A percentile compares a stretch with the other conserved stretches of the same genome.
Conservation (phyloP, 2,329 filamentous ascomycete genomes). For the Sodiomyces alkalinus region DNA sequence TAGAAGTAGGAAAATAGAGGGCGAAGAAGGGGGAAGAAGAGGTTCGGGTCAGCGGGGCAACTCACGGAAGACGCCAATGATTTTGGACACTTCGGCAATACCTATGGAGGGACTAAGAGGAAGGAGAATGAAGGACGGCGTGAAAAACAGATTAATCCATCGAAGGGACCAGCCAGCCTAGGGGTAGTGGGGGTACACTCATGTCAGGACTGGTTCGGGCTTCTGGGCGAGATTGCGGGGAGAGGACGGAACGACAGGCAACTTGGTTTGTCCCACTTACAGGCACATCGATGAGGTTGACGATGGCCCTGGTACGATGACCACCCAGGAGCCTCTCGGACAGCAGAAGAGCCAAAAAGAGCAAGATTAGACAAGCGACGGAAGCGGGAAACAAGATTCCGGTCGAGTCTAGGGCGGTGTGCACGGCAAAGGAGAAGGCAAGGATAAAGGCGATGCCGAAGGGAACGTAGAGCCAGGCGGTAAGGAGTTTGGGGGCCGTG, state of each 20-base stretch:
- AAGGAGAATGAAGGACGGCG: constrained; percentile 41
- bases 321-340: constrained; percentile 31
- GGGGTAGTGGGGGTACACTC: too few species aligned
- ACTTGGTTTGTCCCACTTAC: constrained; percentile 17
- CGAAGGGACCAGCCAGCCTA: constrained; percentile 41
- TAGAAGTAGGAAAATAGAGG: neutral
- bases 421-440: constrained; percentile 25
- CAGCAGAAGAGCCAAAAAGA: constrained; percentile 34
- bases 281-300: constrained; percentile 36
- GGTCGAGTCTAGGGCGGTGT: constrained; percentile 26
- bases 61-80: constrained; percentile 43
- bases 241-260: rapidly evolving
- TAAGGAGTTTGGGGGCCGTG: constrained; percentile 11
- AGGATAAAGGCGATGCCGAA: constrained; percentile 24
- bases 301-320: constrained; percentile 28
- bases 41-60: too few species aligned
- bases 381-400: constrained; percentile 42
- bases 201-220: constrained; percentile 5
- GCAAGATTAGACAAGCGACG: constrained; percentile 39
- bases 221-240: too few species aligned
- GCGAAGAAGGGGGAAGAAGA: too few species aligned
- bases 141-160: constrained; percentile 45
- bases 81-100: constrained; percentile 38
- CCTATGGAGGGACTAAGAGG: constrained; percentile 40
- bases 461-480: constrained; percentile 36